Evolutionary conservation across 495 filamentous ascomycete species (phyloP).

Genomic region (Penicillium robsamsonii): DNA sequence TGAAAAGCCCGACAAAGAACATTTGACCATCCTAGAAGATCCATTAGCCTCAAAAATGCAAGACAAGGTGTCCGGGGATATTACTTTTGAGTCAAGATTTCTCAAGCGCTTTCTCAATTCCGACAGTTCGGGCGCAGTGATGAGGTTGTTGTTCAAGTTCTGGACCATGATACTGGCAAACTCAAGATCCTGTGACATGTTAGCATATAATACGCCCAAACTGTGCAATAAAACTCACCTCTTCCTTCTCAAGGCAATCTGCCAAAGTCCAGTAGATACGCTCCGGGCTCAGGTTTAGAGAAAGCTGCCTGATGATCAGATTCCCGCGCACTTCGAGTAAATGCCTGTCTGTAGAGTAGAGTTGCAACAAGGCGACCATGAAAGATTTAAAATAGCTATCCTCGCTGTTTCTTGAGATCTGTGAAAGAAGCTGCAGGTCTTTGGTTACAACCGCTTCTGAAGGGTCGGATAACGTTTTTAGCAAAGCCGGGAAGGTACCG

Average conservation of each 20-base stretch:
- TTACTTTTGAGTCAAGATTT: slow-evolving; percentile 82
- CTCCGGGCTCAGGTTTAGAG: slow-evolving; percentile 86
- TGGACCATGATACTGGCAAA: slow-evolving; percentile 99
- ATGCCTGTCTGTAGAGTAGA: slow-evolving; percentile 90
- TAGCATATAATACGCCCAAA: slow-evolving; percentile 5
- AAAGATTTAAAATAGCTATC: slow-evolving; percentile 97
- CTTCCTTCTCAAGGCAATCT: slow-evolving; percentile 96
- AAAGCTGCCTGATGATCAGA: slow-evolving; percentile 93
- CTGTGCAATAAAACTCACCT: slow-evolving; percentile 39
- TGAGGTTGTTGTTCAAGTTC: slow-evolving; percentile 98
- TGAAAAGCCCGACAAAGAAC: slow-evolving; percentile 91
- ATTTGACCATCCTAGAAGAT: slow-evolving; percentile 75
- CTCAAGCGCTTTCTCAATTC: slow-evolving; percentile 87
- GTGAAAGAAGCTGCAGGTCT: slow-evolving; percentile 89
- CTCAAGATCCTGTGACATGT: slow-evolving; percentile 68
- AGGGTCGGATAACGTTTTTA: slow-evolving; percentile 95
- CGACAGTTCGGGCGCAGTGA: slow-evolving; percentile 91
- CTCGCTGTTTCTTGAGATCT: slow-evolving; percentile 94
- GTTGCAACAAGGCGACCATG: slow-evolving; percentile 93
- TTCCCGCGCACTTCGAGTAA: slow-evolving; percentile 92
- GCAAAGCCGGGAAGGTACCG: slow-evolving; percentile 90
- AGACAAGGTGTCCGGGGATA: not conserved
- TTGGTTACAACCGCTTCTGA: slow-evolving; percentile 94
- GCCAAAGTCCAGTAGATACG: slow-evolving; percentile 95
- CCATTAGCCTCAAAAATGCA: slow-evolving; percentile 11